A percentile compares a stretch with the other conserved stretches of the same genome.
These are phyloP conservation scores for Mycena belliarum DNA, from an alignment of 768 basidiomycete species.

Conservation along the genomic window DNA sequence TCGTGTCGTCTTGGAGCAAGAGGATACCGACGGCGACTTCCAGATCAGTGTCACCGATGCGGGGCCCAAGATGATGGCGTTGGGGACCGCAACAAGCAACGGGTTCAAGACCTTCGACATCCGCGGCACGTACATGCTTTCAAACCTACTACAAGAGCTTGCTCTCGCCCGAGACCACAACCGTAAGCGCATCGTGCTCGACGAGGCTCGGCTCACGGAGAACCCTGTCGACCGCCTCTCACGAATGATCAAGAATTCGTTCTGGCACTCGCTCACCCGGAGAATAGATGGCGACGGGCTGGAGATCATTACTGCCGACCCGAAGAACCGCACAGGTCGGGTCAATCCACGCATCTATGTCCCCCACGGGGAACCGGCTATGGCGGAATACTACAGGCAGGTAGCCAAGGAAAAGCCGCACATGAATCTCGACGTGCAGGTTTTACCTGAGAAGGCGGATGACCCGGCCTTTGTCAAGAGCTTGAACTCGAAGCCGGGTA, in stretches of 20 bases:
- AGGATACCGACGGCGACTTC: constrained; percentile 96
- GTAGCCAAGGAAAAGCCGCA: constrained; percentile 93
- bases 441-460: constrained; percentile 84
- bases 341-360: constrained; percentile 93
- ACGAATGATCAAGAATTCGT: constrained; percentile 96
- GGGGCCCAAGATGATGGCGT: constrained; percentile 92
- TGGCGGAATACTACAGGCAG: constrained; percentile 93
- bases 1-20: constrained; percentile 92
- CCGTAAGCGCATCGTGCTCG: constrained; percentile 95
- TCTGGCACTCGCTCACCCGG: constrained; percentile 97
- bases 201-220: constrained; percentile 95
- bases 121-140: constrained; percentile 98
- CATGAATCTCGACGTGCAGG: constrained; percentile 89
- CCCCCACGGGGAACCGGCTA: constrained; percentile 88
- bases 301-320: constrained; percentile 96
- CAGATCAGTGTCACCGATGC: constrained; percentile 96
- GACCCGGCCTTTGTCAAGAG: constrained; percentile 89
- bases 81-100: constrained; percentile 96
- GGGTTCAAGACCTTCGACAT: constrained; percentile 98
- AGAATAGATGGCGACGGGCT: constrained; percentile 97
- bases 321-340: constrained; percentile 93
- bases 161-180: constrained; percentile 95
- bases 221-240: constrained; percentile 96
- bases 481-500: constrained; percentile 91
- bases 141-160: constrained; percentile 97